A percentile compares a stretch with the other conserved stretches of the same genome.
phyloP scores from a whole-genome alignment of 805 yeast genomes.

The Candida chilensis region DNA sequence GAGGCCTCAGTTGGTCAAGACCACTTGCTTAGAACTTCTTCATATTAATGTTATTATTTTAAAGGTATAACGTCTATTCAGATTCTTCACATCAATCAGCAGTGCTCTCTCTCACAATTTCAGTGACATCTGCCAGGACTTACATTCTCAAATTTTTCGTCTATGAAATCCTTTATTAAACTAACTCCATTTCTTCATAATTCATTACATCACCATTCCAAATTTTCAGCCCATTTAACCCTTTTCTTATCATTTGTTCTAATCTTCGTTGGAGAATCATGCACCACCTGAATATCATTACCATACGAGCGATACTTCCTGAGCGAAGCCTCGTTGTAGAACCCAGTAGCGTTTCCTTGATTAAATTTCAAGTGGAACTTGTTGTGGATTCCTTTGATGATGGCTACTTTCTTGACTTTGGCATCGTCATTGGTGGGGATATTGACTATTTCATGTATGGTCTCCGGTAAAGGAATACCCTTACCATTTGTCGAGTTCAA shows the following conservation, averaged over 20 bases:
- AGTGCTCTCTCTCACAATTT: too few relatives aligned
- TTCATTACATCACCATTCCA: slow-evolving; percentile 1
- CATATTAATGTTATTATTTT: too few relatives aligned
- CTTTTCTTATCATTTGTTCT: not conserved
- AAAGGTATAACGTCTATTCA: too few relatives aligned
- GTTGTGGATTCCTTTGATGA: slow-evolving; percentile 1
- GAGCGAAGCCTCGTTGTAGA: not conserved
- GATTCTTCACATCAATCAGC: too few relatives aligned
- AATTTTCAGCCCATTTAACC: not conserved
- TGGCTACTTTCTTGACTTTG: not conserved
- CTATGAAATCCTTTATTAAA: too few relatives aligned
- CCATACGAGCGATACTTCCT: not conserved
- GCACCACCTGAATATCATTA: not conserved
- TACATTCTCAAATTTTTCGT: too few relatives aligned
- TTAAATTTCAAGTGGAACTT: not conserved
- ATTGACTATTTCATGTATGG: slow-evolving; percentile 46
- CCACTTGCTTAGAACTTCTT: too few relatives aligned
- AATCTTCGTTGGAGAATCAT: not conserved
- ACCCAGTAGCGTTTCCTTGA: not conserved
- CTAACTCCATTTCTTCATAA: too few relatives aligned
- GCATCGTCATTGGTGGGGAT: slow-evolving; percentile 25
- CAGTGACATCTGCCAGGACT: too few relatives aligned
- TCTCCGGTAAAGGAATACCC: slow-evolving; percentile 55
- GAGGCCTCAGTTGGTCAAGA: too few relatives aligned
- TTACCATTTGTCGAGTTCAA: slow-evolving; percentile 52